These are phyloP conservation scores for Cyclostephanos tholiformis DNA, from an alignment of 108 stramenopile species.

Conservation along the genomic window DNA sequence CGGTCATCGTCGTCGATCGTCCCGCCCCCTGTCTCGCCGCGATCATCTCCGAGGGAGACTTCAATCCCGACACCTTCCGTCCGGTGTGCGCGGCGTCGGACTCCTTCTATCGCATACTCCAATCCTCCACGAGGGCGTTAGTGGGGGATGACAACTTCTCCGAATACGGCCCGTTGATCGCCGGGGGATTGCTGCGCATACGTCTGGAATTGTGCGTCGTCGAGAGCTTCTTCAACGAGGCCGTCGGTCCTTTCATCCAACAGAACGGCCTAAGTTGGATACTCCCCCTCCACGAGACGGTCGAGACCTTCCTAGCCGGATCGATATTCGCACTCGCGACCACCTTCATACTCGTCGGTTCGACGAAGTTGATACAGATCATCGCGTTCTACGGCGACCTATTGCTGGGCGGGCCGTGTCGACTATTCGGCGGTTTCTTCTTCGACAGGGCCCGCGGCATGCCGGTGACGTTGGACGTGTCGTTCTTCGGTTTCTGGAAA, in stretches of 20 bases:
- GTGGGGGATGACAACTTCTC: conserved; percentile 85
- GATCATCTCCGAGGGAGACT: conserved; percentile 56
- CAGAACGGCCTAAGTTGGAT: conserved; percentile 90
- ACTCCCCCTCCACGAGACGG: conserved; percentile 88
- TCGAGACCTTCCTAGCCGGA: conserved; percentile 91
- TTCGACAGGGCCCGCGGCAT: conserved; percentile 85
- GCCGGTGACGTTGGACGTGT: conserved; percentile 88
- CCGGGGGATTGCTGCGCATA: conserved; percentile 86
- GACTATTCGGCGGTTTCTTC: conserved; percentile 82
- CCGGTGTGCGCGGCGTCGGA: conserved; percentile 90
- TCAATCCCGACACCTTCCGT: conserved; percentile 79
- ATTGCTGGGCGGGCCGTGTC: conserved; percentile 66
- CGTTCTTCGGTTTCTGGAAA: conserved; percentile 72
- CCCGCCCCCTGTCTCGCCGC: too few species aligned
- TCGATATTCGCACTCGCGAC: conserved; percentile 90
- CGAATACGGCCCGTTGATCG: conserved; percentile 91
- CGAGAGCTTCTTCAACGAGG: conserved; percentile 92
- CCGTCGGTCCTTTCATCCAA: conserved; percentile 88
- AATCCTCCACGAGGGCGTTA: conserved; percentile 68
- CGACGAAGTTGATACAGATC: conserved; percentile 88
- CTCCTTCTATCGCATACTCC: conserved; percentile 81
- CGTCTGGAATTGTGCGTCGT: conserved; percentile 93
- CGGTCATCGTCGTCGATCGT: too few species aligned
- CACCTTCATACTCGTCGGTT: conserved; percentile 92
- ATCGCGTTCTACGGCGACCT: conserved; percentile 87